phyloP scores from a whole-genome alignment of 768 basidiomycete species.

The Pholiota conissans region DNA sequence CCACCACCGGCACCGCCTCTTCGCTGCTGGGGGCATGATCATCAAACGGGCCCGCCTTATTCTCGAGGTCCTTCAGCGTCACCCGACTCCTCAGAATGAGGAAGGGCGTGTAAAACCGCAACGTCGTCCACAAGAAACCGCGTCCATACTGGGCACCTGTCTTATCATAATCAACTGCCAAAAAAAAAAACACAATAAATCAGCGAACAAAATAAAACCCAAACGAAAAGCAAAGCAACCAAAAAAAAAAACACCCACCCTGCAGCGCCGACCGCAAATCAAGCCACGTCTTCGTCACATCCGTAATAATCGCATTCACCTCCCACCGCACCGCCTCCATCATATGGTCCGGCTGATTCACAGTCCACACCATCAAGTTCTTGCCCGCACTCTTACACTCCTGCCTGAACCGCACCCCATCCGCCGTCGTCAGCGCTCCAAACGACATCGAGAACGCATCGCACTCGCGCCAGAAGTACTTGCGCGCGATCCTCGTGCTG shows the following conservation, averaged over 20 bases:
- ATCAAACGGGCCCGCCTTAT: conserved; percentile 56
- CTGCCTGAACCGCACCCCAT: conserved; percentile 74
- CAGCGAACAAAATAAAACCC: neutral
- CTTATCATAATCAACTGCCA: conserved; percentile 65
- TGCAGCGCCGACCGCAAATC: conserved; percentile 58
- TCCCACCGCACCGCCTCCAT: conserved; percentile 88
- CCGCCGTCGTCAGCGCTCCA: conserved; percentile 62
- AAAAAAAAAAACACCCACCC: conserved; percentile 37
- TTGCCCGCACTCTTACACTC: conserved; percentile 83
- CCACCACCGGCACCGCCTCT: conserved; percentile 3
- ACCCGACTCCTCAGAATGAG: conserved; percentile 26
- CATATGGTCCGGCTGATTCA: conserved; percentile 87
- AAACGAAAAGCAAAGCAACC: neutral
- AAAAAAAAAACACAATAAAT: neutral
- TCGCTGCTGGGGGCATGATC: conserved; percentile 11
- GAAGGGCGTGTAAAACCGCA: conserved; percentile 57
- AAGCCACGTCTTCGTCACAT: conserved; percentile 69
- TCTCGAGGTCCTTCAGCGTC: conserved; percentile 41
- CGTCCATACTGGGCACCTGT: conserved; percentile 62
- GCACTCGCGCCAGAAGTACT: conserved; percentile 88
- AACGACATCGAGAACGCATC: conserved; percentile 88
- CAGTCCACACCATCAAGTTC: conserved; percentile 93
- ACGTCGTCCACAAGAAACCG: conserved; percentile 73
- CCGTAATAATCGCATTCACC: conserved; percentile 77
- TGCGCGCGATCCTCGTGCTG: conserved; percentile 68